phyloP scores from a whole-genome alignment of 371 early-diverging fungal species.

The Capillidium heterosporum region DNA sequence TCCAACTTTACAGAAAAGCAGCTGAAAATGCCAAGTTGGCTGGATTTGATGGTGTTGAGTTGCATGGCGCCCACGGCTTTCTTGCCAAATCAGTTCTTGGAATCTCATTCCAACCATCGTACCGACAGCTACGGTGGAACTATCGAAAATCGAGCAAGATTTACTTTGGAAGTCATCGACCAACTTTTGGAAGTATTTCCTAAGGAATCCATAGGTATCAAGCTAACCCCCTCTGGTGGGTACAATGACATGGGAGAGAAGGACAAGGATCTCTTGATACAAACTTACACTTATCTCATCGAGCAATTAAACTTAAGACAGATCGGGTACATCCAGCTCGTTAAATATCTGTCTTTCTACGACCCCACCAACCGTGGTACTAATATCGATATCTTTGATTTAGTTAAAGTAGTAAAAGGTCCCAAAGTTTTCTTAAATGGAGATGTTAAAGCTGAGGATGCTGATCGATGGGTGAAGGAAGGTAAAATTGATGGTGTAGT shows the following conservation, averaged over 20 bases:
- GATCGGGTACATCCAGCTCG: not conserved
- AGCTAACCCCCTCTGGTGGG: slow-evolving; percentile 29
- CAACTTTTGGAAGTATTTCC: slow-evolving; percentile 62
- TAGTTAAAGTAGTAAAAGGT: not conserved
- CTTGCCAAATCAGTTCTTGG: slow-evolving; percentile 34
- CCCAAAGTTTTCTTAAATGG: not conserved
- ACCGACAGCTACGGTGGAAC: slow-evolving; percentile 39
- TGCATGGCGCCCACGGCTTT: slow-evolving; percentile 48
- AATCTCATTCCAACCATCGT: slow-evolving; percentile 24
- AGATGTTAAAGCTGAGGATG: not conserved
- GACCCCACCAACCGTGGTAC: not conserved
- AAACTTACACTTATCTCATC: not conserved
- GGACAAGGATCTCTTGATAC: not conserved
- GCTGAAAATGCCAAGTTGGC: slow-evolving; percentile 7
- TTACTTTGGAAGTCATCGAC: slow-evolving; percentile 18
- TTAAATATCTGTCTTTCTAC: not conserved
- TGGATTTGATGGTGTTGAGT: slow-evolving; percentile 46
- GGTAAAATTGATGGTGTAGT: not conserved
- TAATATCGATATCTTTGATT: not conserved
- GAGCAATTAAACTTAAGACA: not conserved
- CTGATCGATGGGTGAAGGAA: not conserved
- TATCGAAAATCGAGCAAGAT: slow-evolving; percentile 26
- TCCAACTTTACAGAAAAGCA: not conserved
- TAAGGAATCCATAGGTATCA: slow-evolving; percentile 39
- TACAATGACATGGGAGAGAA: slow-evolving; percentile 37